Evolutionary conservation across 2,329 filamentous ascomycete species (phyloP).

Genomic region (Alternaria tenuissima): DNA sequence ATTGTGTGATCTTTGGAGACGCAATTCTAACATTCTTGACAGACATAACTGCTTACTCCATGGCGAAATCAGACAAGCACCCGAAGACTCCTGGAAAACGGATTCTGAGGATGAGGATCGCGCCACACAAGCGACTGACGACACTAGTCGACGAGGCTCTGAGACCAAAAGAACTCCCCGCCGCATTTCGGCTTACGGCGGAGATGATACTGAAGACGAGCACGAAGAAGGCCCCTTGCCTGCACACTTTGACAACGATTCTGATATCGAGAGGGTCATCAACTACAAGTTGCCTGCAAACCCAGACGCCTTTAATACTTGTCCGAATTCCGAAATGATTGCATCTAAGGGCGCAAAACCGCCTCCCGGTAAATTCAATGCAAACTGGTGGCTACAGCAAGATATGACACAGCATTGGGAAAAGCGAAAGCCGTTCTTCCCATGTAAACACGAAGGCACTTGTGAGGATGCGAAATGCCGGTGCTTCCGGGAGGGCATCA

Average conservation of each 20-base stretch:
- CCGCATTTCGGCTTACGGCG: neutral
- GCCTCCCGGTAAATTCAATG: conserved; percentile 23
- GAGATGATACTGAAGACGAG: neutral
- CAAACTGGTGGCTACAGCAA: conserved; percentile 29
- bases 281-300: conserved; percentile 37
- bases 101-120: conserved; percentile 10
- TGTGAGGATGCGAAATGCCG: conserved; percentile 69
- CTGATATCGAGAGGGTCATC: conserved; percentile 33
- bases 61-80: conserved; percentile 50
- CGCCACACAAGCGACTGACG: conserved; percentile 10
- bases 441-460: conserved; percentile 72
- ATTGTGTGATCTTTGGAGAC: neutral
- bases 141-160: conserved; percentile 7
- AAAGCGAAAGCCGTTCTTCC: conserved; percentile 65
- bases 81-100: conserved; percentile 20
- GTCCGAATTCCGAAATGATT: conserved; percentile 8
- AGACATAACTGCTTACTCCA: conserved; percentile 53
- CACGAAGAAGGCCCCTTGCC: conserved; percentile 8
- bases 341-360: conserved; percentile 9
- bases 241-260: conserved; percentile 25
- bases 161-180: neutral
- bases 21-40: conserved; percentile 7
- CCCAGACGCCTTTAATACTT: conserved; percentile 14
- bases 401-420: conserved; percentile 64
- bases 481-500: conserved; percentile 68